Conservation (phyloP, 176 grass and related monocot species). For the Musa acuminata region DNA sequence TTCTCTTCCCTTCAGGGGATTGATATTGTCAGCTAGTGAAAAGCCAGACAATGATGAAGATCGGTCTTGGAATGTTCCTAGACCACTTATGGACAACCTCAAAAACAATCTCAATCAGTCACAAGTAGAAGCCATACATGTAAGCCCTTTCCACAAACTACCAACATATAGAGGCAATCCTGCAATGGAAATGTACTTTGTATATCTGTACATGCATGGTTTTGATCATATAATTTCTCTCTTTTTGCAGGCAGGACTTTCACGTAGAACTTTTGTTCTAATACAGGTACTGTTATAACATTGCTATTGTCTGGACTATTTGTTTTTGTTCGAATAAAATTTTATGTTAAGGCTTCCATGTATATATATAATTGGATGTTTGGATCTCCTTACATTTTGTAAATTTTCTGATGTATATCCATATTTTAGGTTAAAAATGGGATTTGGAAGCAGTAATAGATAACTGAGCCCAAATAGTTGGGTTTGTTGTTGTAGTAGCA, state of each 20-base stretch:
- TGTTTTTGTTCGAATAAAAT: not conserved
- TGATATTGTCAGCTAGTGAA: constrained; percentile 77
- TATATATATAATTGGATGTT: not conserved
- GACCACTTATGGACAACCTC: constrained; percentile 79
- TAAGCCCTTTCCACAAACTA: constrained; percentile 25
- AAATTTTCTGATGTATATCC: not conserved
- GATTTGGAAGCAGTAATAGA: too few relatives aligned
- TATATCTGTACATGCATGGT: not conserved
- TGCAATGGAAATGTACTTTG: not conserved
- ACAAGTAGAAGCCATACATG: constrained; percentile 84
- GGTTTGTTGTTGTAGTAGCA: too few relatives aligned
- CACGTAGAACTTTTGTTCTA: constrained; percentile 88
- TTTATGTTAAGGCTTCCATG: not conserved
- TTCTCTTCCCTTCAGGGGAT: constrained; percentile 79
- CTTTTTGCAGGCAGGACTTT: constrained; percentile 80
- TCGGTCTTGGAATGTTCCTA: constrained; percentile 69
- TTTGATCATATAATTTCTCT: constrained; percentile 25
- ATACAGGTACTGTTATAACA: constrained; percentile 54
- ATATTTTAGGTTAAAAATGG: not conserved
- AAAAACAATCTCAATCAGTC: constrained; percentile 78
- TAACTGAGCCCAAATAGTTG: too few relatives aligned
- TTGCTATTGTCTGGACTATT: constrained; percentile 13
- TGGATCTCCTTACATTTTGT: not conserved
- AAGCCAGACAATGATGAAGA: constrained; percentile 44
- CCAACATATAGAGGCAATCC: not conserved